These are phyloP conservation scores for Melanogaster broomeanus DNA, from an alignment of 768 basidiomycete species.

Conservation along the genomic window DNA sequence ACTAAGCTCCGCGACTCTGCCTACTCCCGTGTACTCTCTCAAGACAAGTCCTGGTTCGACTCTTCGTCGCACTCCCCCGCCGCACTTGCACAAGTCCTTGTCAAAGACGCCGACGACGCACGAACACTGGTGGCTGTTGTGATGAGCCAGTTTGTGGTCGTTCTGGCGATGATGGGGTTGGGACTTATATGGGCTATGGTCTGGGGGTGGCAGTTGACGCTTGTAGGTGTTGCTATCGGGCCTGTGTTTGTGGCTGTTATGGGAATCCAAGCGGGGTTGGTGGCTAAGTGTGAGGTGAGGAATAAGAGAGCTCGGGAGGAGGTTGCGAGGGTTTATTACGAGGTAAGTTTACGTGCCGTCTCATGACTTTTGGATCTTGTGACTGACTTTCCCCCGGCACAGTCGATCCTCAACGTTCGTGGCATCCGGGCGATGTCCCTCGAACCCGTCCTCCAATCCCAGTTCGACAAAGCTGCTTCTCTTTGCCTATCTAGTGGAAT, in stretches of 20 bases:
- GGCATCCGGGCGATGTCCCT: constrained; percentile 89
- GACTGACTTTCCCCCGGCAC: constrained; percentile 4
- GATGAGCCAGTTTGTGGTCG: constrained; percentile 70
- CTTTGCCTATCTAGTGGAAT: constrained; percentile 67
- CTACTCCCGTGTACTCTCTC: constrained; percentile 61
- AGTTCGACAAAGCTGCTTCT: constrained; percentile 67
- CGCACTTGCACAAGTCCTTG: constrained; percentile 68
- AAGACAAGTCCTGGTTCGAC: constrained; percentile 92
- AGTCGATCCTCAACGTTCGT: constrained; percentile 82
- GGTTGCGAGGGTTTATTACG: constrained; percentile 82
- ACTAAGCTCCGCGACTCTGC: constrained; percentile 57
- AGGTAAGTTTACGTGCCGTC: constrained; percentile 48
- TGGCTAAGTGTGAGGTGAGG: constrained; percentile 67
- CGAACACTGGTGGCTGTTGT: constrained; percentile 73
- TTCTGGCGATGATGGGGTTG: constrained; percentile 76
- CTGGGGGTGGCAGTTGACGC: constrained; percentile 88
- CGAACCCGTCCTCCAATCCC: constrained; percentile 63
- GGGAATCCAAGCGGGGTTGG: constrained; percentile 71
- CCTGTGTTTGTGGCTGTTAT: constrained; percentile 81
- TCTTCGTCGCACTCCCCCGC: constrained; percentile 56
- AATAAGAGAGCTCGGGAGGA: constrained; percentile 90
- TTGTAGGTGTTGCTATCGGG: constrained; percentile 85
- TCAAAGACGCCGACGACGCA: constrained; percentile 92
- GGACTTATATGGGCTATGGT: constrained; percentile 90
- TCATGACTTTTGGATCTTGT: background rate